Base-by-base conservation (phyloP, 2,329 filamentous ascomycete genomes). In the Calonectria ilicicola region DNA sequence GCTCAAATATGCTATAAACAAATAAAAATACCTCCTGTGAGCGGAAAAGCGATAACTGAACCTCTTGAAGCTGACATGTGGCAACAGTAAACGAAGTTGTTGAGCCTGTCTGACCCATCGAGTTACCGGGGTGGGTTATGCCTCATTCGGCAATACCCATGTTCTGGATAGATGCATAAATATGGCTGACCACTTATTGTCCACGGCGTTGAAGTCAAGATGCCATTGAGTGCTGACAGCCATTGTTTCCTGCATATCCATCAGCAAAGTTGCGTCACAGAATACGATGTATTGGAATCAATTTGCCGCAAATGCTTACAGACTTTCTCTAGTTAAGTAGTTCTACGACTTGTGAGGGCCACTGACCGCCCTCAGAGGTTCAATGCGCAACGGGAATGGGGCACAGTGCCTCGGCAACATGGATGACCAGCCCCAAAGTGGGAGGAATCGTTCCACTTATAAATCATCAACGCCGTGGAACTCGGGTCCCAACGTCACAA, bases 61-160 rank as follows among this genome's bases (percentile, higher is more conserved):
- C 17, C 27, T 19, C 46, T 44, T 26, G 60, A 49, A 70, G 67
- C 62, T 73, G 67, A 73, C 67, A 67, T 65, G 67, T 73, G 67
- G 67, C 64, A 56, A 32, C 29, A 56, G 26, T 56, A n/a, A 58
- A 21, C 47, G 29, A 23, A 62, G 53, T 53, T 67, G 67, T 21
- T 70, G 70, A 66, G 62, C 51, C 42, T 38, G 23, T 62, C 63
- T 56, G 23, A 27, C n/a, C 46, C 38, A 67, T 70, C 62, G 47
- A 64, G 21, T 42, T 73, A 72, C 17, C 68, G 72, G 58, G 65
- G 68, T 9, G 19, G 19, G 6, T 32, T 47, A 40, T 40, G 32
- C 56, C 32, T 19, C 29, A 64, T 70, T 67, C 51, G 63, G 58
- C 53, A 44, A 35, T 21, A 2, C 19, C 47, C 10, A 19, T 2